Evolutionary conservation across 177 flowering plant species (phyloP).

Genomic region (Tripterygium wilfordii): DNA sequence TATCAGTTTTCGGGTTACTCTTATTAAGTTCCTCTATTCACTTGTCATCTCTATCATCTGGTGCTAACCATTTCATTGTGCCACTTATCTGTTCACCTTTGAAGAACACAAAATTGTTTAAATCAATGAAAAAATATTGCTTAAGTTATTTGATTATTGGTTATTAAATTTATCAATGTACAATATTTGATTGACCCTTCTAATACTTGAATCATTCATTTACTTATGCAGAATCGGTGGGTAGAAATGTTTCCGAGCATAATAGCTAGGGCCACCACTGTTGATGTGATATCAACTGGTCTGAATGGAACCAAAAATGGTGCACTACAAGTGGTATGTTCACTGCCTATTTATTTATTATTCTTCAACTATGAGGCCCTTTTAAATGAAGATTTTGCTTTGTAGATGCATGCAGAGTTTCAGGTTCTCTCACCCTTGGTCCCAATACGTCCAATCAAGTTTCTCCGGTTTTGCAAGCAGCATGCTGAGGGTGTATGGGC

Average conservation of each 20-base stretch:
- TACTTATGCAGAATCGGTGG: conserved; percentile 56
- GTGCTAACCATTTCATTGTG: too few relatives aligned
- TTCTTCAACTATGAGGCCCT: too few relatives aligned
- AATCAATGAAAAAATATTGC: too few relatives aligned
- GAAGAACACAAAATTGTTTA: too few relatives aligned
- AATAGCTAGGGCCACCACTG: conserved; percentile 29
- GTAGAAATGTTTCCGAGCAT: conserved; percentile 38
- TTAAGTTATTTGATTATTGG: too few relatives aligned
- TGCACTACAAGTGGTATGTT: conserved; percentile 43
- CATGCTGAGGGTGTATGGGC: conserved; percentile 48
- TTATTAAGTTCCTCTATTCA: neutral
- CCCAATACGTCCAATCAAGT: conserved; percentile 40
- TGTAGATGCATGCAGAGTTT: conserved; percentile 58
- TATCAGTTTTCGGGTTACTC: too few relatives aligned
- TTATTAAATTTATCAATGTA: too few relatives aligned
- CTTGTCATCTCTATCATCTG: too few relatives aligned
- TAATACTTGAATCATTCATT: too few relatives aligned
- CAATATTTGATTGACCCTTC: too few relatives aligned
- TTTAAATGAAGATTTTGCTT: conserved; percentile 2
- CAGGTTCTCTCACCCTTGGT: conserved; percentile 51
- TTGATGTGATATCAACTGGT: conserved; percentile 39
- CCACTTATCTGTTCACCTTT: too few relatives aligned
- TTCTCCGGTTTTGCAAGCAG: conserved; percentile 62
- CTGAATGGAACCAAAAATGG: conserved; percentile 34
- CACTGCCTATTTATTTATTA: neutral